Conservation (phyloP, 1,284 basidiomycete species). For the Athelia sp. region DNA sequence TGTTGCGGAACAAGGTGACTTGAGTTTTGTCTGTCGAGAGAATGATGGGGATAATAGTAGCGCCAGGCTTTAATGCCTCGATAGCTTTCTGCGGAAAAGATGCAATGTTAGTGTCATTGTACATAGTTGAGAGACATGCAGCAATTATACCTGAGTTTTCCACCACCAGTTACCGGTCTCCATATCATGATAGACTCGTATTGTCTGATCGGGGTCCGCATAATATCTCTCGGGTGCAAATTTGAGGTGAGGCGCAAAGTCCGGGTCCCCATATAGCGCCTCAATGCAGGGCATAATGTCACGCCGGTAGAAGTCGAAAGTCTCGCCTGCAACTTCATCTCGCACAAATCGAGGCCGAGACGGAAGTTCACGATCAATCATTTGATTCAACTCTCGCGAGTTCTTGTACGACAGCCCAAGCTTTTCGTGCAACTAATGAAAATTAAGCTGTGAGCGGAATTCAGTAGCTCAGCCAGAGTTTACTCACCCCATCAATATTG, state of each 20-base stretch:
- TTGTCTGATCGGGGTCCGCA: conserved; percentile 1
- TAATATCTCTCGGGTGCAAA: conserved; percentile 16
- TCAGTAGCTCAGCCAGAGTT: background rate
- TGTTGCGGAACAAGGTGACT: conserved; percentile 29
- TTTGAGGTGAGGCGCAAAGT: conserved; percentile 15
- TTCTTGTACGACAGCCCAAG: conserved; percentile 26
- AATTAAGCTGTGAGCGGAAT: background rate
- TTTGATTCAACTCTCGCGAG: conserved; percentile 20
- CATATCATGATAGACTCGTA: conserved; percentile 9
- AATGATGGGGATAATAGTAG: conserved; percentile 35
- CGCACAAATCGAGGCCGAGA: conserved; percentile 13
- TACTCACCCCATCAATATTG: conserved; percentile 12
- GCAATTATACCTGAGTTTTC: conserved; percentile 9
- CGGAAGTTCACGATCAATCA: conserved; percentile 22
- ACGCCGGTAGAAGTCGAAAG: conserved; percentile 20
- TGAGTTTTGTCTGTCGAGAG: conserved; percentile 35
- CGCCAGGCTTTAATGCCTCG: conserved; percentile 23
- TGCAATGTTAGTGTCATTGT: background rate
- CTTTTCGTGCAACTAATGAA: conserved; percentile 11
- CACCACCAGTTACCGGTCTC: conserved; percentile 11
- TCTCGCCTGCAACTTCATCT: conserved; percentile 16
- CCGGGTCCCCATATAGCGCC: conserved; percentile 18
- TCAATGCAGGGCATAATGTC: conserved; percentile 23
- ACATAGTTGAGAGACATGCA: conserved; percentile 5
- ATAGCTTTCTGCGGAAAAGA: conserved; percentile 17